Percentiles rank a stretch among this genome's conserved stretches.
Conservation (phyloP, 768 basidiomycete species). For the Tylopilus plumbeoviolaceoides region DNA sequence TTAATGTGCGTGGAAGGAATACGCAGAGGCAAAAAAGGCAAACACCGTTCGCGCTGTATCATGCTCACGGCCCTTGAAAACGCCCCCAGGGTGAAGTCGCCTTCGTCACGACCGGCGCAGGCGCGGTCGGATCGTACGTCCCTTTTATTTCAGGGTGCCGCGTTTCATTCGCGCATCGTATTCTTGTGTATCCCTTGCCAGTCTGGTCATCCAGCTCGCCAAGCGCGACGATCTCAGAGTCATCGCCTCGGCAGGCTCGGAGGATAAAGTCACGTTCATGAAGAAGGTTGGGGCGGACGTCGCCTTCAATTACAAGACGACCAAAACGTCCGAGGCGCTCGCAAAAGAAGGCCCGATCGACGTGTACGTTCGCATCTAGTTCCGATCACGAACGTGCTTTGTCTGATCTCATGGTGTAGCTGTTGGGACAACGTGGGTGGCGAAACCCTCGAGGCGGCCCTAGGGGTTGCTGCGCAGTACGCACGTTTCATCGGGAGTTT, state of each 20-base stretch:
- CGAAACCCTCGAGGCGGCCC: conserved; percentile 3
- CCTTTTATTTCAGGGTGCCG: neutral
- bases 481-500: conserved; percentile 7
- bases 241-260: conserved; percentile 4
- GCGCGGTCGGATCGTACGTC: conserved; percentile 3
- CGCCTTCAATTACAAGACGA: conserved; percentile 2
- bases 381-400: neutral
- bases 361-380: neutral
- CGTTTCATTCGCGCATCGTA: neutral
- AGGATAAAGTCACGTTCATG: conserved; percentile 5
- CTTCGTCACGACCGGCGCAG: conserved; percentile 3
- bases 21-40: neutral
- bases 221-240: conserved; percentile 9
- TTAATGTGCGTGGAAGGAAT: conserved; percentile 8
- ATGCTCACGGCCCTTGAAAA: neutral
- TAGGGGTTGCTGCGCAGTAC: conserved; percentile 2
- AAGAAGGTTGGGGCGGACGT: conserved; percentile 1
- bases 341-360: conserved; percentile 4
- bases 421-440: conserved; percentile 7
- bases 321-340: conserved; percentile 4
- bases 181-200: neutral
- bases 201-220: conserved; percentile 5
- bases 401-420: neutral
- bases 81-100: neutral
- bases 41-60: neutral